Conservation (phyloP, 345 rosid genomes). For the Gossypium thurberi region DNA sequence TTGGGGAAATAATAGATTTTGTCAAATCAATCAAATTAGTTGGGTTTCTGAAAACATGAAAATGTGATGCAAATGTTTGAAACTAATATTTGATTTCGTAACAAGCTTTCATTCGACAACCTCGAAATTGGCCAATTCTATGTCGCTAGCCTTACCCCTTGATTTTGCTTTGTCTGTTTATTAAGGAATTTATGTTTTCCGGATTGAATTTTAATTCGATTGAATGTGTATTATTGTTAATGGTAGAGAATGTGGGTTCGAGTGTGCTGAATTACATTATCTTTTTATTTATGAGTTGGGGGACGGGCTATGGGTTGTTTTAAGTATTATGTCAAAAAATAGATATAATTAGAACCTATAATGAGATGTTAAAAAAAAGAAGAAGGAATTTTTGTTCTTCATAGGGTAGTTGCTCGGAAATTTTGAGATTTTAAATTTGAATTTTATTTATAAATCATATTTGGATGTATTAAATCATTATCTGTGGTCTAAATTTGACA, state of each 20-base stretch:
- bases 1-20: background rate
- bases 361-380: too few relatives aligned
- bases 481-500: too few relatives aligned
- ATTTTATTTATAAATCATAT: too few relatives aligned
- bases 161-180: background rate
- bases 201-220: fast-evolving
- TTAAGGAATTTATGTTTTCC: background rate
- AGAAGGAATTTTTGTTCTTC: too few relatives aligned
- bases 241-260: fast-evolving
- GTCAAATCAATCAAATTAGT: background rate
- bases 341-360: too few relatives aligned
- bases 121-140: background rate
- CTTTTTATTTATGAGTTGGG: too few relatives aligned
- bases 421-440: too few relatives aligned
- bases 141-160: background rate
- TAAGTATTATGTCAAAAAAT: too few relatives aligned
- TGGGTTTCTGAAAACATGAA: background rate
- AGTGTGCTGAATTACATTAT: too few relatives aligned
- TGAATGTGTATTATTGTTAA: too few relatives aligned
- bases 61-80: background rate
- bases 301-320: fast-evolving
- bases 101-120: background rate
- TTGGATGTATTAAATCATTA: too few relatives aligned
- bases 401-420: too few relatives aligned
- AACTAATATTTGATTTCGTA: background rate